Evolutionary conservation across 208 protist species (phyloP).

Genomic region (Trypanosoma conorhini): DNA sequence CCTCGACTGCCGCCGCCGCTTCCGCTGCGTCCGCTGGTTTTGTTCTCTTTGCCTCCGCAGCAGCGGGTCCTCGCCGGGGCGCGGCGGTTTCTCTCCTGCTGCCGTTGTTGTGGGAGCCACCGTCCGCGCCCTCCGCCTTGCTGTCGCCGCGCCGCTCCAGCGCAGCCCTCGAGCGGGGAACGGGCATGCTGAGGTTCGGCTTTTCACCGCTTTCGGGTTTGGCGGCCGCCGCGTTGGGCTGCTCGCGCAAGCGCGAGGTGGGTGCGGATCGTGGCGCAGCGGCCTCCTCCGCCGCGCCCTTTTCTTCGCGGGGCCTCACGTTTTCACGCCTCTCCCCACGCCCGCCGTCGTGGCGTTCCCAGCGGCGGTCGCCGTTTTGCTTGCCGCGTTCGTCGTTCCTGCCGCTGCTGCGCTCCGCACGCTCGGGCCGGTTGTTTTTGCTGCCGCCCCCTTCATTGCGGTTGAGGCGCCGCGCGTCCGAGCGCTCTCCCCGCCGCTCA

Average conservation of each 20-base stretch:
- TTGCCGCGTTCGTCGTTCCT: conserved; percentile 2
- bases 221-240: not conserved
- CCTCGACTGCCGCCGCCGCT: conserved; percentile 1
- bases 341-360: conserved; percentile 28
- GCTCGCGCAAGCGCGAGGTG: conserved; percentile 6
- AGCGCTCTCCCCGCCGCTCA: conserved; percentile 7
- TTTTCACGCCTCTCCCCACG: conserved; percentile 3
- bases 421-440: conserved; percentile 3
- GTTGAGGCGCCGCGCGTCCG: not conserved
- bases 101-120: not conserved
- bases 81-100: conserved; percentile 2
- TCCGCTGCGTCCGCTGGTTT: conserved; percentile 12
- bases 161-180: conserved; percentile 17
- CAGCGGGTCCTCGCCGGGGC: not conserved
- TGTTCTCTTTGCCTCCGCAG: not conserved
- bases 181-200: not conserved
- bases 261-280: not conserved
- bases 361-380: conserved; percentile 16
- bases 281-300: not conserved
- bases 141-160: conserved; percentile 11
- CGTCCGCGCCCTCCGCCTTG: conserved; percentile 5
- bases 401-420: conserved; percentile 19
- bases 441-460: not conserved
- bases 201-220: not conserved
- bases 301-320: not conserved